Base-by-base conservation (phyloP, 208 protist genomes). In the Wallacemonas collosoma region DNA sequence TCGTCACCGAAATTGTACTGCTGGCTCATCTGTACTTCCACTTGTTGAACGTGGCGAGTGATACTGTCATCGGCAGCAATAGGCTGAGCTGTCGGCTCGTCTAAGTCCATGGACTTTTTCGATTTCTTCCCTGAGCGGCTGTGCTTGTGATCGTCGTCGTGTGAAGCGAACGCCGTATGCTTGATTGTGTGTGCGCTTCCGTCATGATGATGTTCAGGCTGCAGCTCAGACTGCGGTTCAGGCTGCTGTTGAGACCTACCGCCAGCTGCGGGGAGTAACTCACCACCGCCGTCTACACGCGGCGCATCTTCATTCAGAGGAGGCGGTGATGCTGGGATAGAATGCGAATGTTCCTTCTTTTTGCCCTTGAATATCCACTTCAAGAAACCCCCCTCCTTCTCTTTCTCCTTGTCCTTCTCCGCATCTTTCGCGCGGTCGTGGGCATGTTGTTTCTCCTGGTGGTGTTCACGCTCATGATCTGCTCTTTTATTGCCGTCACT, bases 331-430 rank as follows among this genome's bases (percentile, higher is more conserved):
- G 41, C 5, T 15, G 60, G 56, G 36, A 62, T 15, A 41, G 56
- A 62, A 5, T 65, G 60, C 7, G 60, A 65, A 17, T 50, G 60
- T 39, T 65, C 60, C n/a, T 65, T 65, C 26, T 69, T 68, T 66
- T 72, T 68, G 36, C 67, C 50, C 12, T 68, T 58, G 56, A 67
- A 73, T 50, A 66, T 72, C 55, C 74, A 74, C 63, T 73, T 72
- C 14, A 73, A 74, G 47, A 73, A 71, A 39, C 68, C 69, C 5
- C 61, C 39, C 5, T 75, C 61, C n/a, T 71, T 70, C 64, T 63
- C 40, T 26, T 50, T 45, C 50, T 73, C 48, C 67, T 70, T 69
- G 36, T 68, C 35, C 68, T 58, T 12, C 38, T 70, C 41, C 1
- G 5, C 56, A 40, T 70, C 65, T 40, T 70, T 74, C 3, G 38